Conservation (phyloP, 306 rosid genomes). For the Datisca glomerata region DNA sequence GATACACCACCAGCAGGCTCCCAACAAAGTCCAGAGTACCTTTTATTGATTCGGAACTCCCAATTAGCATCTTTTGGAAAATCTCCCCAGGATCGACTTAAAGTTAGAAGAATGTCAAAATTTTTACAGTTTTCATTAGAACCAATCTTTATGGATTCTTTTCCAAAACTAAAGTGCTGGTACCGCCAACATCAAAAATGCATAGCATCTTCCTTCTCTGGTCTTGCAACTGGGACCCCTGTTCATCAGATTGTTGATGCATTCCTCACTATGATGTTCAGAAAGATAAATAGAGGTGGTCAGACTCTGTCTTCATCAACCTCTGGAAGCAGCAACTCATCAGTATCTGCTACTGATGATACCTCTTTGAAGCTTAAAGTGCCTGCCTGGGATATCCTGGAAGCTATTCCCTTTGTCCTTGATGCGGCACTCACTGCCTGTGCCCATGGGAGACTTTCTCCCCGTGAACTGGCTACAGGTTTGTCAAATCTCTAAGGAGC, state of each 20-base stretch:
- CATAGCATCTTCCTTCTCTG: conserved; percentile 59
- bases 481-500: not conserved
- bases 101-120: conserved; percentile 44
- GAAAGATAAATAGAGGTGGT: conserved; percentile 45
- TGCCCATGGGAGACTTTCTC: conserved; percentile 75
- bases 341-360: conserved; percentile 47
- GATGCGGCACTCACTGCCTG: conserved; percentile 88
- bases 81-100: conserved; percentile 40
- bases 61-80: conserved; percentile 40
- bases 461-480: conserved; percentile 93
- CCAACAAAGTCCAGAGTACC: conserved; percentile 68
- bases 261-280: conserved; percentile 57
- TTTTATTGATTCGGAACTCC: conserved; percentile 63
- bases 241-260: conserved; percentile 71
- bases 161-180: conserved; percentile 79
- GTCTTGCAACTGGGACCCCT: conserved; percentile 55
- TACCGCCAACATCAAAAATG: conserved; percentile 78
- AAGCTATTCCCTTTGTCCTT: conserved; percentile 88
- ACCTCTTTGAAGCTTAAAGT: conserved; percentile 58
- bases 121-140: conserved; percentile 28
- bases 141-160: conserved; percentile 55
- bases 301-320: conserved; percentile 47
- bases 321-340: conserved; percentile 55
- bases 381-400: conserved; percentile 92
- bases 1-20: conserved; percentile 53